phyloP scores from a whole-genome alignment of 257 asterid species.

The Solanum pimpinellifolium region DNA sequence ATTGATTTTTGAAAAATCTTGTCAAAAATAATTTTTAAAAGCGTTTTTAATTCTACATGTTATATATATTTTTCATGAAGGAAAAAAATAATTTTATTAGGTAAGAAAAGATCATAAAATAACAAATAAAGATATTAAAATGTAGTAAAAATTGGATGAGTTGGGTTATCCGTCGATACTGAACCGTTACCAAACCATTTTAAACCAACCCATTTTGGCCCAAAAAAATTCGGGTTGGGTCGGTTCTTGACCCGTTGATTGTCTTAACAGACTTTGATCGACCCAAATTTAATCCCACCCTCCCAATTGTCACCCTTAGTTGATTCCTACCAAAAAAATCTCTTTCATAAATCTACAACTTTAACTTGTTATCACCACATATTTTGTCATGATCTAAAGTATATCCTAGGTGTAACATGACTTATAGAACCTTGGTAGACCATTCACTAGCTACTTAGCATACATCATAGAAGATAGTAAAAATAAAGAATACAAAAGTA shows the following conservation, averaged over 20 bases:
- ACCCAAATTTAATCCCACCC: not conserved
- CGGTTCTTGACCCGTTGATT: not conserved
- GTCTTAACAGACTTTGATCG: not conserved
- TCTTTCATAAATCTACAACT: not conserved
- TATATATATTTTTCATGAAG: too few relatives aligned
- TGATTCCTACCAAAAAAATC: not conserved
- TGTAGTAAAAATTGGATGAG: not conserved
- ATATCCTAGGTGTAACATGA: too few relatives aligned
- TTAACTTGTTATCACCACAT: not conserved
- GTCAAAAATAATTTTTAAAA: not conserved
- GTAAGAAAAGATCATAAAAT: not conserved
- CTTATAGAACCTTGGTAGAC: too few relatives aligned
- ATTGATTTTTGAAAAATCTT: not conserved
- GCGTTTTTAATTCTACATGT: not conserved
- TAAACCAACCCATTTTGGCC: not conserved
- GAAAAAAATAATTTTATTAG: not conserved
- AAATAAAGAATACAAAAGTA: too few relatives aligned
- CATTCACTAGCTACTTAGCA: too few relatives aligned
- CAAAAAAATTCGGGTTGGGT: not conserved
- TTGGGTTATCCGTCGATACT: not conserved
- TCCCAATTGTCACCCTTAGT: not conserved
- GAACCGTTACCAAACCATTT: too few relatives aligned
- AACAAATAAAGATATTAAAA: too few relatives aligned
- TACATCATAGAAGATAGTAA: too few relatives aligned
- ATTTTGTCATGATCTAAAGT: too few relatives aligned